Percentiles rank a stretch among this genome's conserved stretches.
These are phyloP conservation scores for Capsicum pubescens DNA, from an alignment of 257 asterid genomes.

Conservation along the genomic window DNA sequence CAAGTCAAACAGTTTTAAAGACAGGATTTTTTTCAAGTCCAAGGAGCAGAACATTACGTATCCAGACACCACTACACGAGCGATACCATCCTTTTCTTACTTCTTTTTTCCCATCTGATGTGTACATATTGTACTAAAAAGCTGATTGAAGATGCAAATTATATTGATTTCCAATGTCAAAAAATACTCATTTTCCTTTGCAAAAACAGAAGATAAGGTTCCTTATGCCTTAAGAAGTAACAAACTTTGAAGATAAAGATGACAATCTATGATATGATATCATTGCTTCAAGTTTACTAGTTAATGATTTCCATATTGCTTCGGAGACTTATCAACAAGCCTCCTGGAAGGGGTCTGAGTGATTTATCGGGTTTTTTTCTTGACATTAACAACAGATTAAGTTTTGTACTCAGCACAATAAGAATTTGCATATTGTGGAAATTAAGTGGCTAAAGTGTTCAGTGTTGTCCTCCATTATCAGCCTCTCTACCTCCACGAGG, in stretches of 20 bases:
- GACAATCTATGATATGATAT: not conserved
- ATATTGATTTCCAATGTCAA: not conserved
- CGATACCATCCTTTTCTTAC: not conserved
- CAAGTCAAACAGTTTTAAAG: not conserved
- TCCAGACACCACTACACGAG: not conserved
- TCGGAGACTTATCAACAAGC: not conserved
- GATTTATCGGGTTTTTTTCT: too few relatives aligned
- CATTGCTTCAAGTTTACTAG: constrained; percentile 1
- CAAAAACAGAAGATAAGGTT: not conserved
- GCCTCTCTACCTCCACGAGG: too few relatives aligned
- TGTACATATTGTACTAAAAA: not conserved
- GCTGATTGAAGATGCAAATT: not conserved
- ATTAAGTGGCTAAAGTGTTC: not conserved
- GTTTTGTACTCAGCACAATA: not conserved
- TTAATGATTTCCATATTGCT: not conserved
- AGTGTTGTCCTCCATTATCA: too few relatives aligned
- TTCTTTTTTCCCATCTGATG: not conserved
- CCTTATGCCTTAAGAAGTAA: not conserved
- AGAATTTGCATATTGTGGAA: not conserved
- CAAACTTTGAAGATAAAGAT: not conserved
- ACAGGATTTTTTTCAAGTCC: not conserved
- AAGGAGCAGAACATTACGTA: not conserved
- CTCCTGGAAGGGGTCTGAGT: not conserved
- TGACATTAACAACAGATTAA: not conserved
- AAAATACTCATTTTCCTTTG: not conserved